Evolutionary conservation across 371 early-diverging fungal genomes (phyloP), one percentile per base, ranked within the genome.

Genomic region (Mucor circinelloides): DNA sequence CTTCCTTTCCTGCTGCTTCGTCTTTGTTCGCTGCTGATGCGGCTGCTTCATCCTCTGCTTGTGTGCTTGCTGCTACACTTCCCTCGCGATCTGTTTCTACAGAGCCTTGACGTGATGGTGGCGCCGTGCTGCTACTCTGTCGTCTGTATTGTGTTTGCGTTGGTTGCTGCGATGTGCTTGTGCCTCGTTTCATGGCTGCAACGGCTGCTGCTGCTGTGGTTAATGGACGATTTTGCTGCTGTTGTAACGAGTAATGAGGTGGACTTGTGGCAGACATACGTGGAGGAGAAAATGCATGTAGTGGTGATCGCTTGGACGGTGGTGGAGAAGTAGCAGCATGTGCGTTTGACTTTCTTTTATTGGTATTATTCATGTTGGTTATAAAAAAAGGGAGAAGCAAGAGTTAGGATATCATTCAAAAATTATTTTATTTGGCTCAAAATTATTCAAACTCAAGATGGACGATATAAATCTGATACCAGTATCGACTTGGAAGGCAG

Each of bases 1-100:
- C 58, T 5, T 59, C 66, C n/a, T 55, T 71, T 12, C 64, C 64
- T 44, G 55, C 64, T 12, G 36, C 73, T 32, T 74, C 76, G 15
- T 82, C 77, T 46, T 77, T 73, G 30, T 72, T 78, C 19, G 56
- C 76, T n/a, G 74, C 75, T 32, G 65, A 68, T n/a, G 74, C 74
- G 19, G 28, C 55, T 7, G 69, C 71, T 42, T 72, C 76, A 21
- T 67, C 67, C 21, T 72, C 75, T 32, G 58, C 65, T 21, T 32
- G 58, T 1, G 54, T 60, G 0, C 48, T 65, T 3, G 64, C 54
- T 0, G 68, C 38, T 0, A 73, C 70, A 58, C 76, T 80, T 2
- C 73, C 73, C 59, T 80, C 80, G n/a, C 78, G 72, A n/a, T 80
- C 81, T 0, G 74, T 77, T 32, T 80, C 81, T 1, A 80, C 74